These are phyloP conservation scores for Simmondsia chinensis DNA, from an alignment of 148 eudicot genomes.

Conservation along the genomic window DNA sequence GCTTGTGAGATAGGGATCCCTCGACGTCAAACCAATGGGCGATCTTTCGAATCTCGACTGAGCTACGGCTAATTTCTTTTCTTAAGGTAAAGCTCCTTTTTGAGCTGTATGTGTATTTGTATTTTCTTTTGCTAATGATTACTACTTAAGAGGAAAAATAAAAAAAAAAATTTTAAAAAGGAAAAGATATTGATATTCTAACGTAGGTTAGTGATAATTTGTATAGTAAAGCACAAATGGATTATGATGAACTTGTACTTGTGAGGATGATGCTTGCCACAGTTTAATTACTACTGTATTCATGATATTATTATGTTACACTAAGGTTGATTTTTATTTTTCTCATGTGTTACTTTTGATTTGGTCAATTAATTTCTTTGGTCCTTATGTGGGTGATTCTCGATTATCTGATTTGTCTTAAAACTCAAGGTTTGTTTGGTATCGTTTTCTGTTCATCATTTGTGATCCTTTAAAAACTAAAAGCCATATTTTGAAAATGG, in stretches of 20 bases:
- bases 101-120: conserved; percentile 15
- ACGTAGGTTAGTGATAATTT: conserved; percentile 33
- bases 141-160: not conserved
- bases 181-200: conserved; percentile 20
- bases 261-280: conserved; percentile 14
- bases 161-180: not conserved
- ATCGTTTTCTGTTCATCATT: too few relatives aligned
- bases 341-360: conserved; percentile 7
- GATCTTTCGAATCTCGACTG: conserved; percentile 56
- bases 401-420: too few relatives aligned
- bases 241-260: conserved; percentile 24
- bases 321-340: conserved; percentile 7
- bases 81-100: conserved; percentile 1
- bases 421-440: too few relatives aligned
- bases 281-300: conserved; percentile 15
- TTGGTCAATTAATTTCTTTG: not conserved
- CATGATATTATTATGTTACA: conserved; percentile 6
- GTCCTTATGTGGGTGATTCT: too few relatives aligned
- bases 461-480: too few relatives aligned
- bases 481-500: too few relatives aligned
- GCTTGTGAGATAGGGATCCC: conserved; percentile 94
- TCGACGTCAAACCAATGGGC: conserved; percentile 63
- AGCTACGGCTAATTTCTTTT: conserved; percentile 45
- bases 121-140: conserved; percentile 19
- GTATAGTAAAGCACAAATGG: conserved; percentile 27